Conservation (phyloP, 805 yeast genomes). For the Yarrowia sp. region DNA sequence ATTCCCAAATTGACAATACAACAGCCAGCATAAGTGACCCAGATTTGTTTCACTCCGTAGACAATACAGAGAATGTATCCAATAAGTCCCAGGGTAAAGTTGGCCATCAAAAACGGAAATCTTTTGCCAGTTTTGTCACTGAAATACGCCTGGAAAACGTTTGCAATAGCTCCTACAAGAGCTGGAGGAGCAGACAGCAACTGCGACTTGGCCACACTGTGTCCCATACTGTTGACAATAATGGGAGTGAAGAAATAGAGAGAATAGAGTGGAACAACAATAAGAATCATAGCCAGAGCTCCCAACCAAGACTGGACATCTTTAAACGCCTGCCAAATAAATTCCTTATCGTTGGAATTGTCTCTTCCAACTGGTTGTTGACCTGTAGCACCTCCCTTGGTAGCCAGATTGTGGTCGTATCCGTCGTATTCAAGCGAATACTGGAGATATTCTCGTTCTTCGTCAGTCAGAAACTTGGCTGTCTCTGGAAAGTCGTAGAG, state of each 20-base stretch:
- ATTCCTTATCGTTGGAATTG: slow-evolving; percentile 46
- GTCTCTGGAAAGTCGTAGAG: slow-evolving; percentile 54
- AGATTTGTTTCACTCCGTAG: slow-evolving; percentile 39
- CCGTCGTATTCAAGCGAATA: slow-evolving; percentile 14
- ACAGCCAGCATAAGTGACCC: slow-evolving; percentile 49
- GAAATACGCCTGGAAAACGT: slow-evolving; percentile 29
- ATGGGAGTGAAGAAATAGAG: slow-evolving; percentile 60
- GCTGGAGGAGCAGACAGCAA: slow-evolving; percentile 47
- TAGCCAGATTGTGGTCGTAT: not conserved
- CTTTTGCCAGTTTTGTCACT: slow-evolving; percentile 38
- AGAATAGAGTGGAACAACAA: slow-evolving; percentile 54
- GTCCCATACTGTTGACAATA: slow-evolving; percentile 51
- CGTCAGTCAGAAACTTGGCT: slow-evolving; percentile 45
- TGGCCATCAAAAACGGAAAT: slow-evolving; percentile 33
- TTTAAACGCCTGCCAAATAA: slow-evolving; percentile 49
- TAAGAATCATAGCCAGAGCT: not conserved
- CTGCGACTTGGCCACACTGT: slow-evolving; percentile 57
- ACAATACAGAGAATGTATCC: slow-evolving; percentile 45
- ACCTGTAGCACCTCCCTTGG: slow-evolving; percentile 28
- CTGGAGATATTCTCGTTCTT: slow-evolving; percentile 45
- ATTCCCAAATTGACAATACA: slow-evolving; percentile 52
- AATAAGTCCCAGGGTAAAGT: slow-evolving; percentile 35
- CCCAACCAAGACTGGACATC: slow-evolving; percentile 53
- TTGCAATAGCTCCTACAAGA: slow-evolving; percentile 37
- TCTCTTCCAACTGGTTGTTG: slow-evolving; percentile 43